Evolutionary conservation across 441 rosid species (phyloP).

Genomic region (Bocquillonia castaneifolia): DNA sequence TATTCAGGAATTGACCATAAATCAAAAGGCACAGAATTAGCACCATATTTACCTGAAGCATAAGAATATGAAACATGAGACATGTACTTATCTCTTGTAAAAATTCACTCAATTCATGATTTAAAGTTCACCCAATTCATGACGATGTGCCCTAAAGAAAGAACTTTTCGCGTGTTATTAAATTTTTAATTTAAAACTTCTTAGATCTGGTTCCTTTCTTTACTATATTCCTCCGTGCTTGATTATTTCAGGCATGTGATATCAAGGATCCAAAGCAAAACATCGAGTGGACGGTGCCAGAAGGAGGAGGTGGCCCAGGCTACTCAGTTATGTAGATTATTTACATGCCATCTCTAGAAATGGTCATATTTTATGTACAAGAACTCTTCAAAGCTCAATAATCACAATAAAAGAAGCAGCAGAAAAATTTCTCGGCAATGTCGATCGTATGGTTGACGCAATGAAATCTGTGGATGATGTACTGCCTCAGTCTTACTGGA

Average conservation of each 20-base stretch:
- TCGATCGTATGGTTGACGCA: neutral
- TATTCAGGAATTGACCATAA: too few species aligned
- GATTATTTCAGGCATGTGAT: conserved; percentile 63
- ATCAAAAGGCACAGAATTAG: too few species aligned
- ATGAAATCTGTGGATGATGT: neutral
- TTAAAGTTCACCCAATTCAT: too few species aligned
- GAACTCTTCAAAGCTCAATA: neutral
- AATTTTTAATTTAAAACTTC: neutral
- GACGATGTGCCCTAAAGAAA: neutral
- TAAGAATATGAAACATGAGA: too few species aligned
- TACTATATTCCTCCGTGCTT: neutral
- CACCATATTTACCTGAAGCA: too few species aligned
- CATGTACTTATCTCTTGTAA: too few species aligned
- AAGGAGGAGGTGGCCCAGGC: conserved; percentile 95
- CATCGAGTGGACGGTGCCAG: conserved; percentile 93
- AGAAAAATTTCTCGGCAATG: neutral
- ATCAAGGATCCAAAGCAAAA: conserved; percentile 95
- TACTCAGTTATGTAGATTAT: conserved; percentile 63
- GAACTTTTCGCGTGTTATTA: neutral
- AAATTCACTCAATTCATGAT: too few species aligned
- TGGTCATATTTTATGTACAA: neutral
- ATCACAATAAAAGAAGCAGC: conserved; percentile 2
- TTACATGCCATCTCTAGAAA: neutral
- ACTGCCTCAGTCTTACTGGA: neutral
- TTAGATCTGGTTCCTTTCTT: neutral